Conservation (phyloP, 2,329 filamentous ascomycete species). For the Epichloe sp. region DNA sequence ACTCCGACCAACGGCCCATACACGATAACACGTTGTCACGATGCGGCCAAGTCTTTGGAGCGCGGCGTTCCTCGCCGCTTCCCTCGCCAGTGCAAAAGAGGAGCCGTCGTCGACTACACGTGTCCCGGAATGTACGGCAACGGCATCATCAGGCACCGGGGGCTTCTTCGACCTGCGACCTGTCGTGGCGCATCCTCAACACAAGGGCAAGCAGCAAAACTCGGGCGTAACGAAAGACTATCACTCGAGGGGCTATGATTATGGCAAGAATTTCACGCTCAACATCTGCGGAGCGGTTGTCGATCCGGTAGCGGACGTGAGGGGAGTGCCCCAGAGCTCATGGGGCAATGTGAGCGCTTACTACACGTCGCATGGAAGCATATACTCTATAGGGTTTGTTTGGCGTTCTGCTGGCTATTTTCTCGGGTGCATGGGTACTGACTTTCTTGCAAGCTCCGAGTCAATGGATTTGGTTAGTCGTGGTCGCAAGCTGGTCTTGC, state of each 20-base stretch:
- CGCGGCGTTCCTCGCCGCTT: constrained; percentile 23
- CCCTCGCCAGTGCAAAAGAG: constrained; percentile 20
- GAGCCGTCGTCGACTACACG: constrained; percentile 28
- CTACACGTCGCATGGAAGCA: constrained; percentile 51
- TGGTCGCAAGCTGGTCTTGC: constrained; percentile 62
- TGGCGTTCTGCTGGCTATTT: constrained; percentile 4
- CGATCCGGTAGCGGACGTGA: constrained; percentile 46
- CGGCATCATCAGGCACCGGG: constrained; percentile 39
- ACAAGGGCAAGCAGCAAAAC: constrained; percentile 31
- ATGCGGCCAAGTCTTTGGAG: constrained; percentile 17
- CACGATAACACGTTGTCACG: background rate
- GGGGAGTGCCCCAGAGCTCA: constrained; percentile 45
- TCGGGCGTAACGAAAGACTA: constrained; percentile 36
- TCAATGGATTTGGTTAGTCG: constrained; percentile 41
- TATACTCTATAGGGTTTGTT: constrained; percentile 62
- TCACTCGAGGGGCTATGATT: constrained; percentile 60
- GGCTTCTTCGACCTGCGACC: constrained; percentile 47
- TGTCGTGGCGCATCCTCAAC: constrained; percentile 33
- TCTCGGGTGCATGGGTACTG: background rate
- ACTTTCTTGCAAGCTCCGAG: constrained; percentile 23
- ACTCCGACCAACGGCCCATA: background rate
- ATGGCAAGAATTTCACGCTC: constrained; percentile 68
- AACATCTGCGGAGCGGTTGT: constrained; percentile 73
- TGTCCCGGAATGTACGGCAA: constrained; percentile 40
- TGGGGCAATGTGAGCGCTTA: constrained; percentile 71